Conservation (phyloP, 352 stramenopile species). For the Pythium phragmiticola region DNA sequence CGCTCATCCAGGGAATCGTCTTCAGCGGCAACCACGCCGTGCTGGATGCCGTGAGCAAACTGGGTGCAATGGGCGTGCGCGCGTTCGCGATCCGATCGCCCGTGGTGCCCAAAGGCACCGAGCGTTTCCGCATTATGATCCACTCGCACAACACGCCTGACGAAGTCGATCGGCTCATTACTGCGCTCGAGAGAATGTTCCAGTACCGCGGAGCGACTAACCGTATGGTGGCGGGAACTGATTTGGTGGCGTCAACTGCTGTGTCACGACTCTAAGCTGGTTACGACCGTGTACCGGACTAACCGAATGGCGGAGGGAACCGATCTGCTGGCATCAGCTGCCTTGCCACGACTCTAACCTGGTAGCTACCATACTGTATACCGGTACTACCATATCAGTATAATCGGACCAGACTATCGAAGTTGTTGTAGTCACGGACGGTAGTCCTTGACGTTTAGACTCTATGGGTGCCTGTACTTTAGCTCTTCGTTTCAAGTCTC, state of each 20-base stretch:
- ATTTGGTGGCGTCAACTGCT: neutral
- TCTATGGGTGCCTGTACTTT: neutral
- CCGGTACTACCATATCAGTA: no score
- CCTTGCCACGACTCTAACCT: no score
- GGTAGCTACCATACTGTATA: no score
- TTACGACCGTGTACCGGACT: no score
- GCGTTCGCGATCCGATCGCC: constrained; percentile 95
- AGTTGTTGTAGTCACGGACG: neutral
- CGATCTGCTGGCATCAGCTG: no score
- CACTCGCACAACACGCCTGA: constrained; percentile 92
- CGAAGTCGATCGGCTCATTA: constrained; percentile 81
- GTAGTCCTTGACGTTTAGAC: neutral
- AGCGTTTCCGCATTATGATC: constrained; percentile 96
- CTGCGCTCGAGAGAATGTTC: constrained; percentile 52
- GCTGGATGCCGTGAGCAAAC: constrained; percentile 63
- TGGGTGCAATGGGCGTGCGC: constrained; percentile 78
- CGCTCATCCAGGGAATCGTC: constrained; percentile 95
- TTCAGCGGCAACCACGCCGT: constrained; percentile 90
- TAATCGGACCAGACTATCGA: neutral
- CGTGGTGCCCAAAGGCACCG: constrained; percentile 92
- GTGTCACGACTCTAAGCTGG: constrained; percentile 7
- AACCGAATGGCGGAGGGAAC: no score
- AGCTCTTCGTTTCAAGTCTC: constrained; percentile 13
- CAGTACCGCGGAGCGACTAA: neutral
- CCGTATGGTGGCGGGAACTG: neutral